phyloP scores from a whole-genome alignment of 1,284 basidiomycete species.

The Ustilago nuda region DNA sequence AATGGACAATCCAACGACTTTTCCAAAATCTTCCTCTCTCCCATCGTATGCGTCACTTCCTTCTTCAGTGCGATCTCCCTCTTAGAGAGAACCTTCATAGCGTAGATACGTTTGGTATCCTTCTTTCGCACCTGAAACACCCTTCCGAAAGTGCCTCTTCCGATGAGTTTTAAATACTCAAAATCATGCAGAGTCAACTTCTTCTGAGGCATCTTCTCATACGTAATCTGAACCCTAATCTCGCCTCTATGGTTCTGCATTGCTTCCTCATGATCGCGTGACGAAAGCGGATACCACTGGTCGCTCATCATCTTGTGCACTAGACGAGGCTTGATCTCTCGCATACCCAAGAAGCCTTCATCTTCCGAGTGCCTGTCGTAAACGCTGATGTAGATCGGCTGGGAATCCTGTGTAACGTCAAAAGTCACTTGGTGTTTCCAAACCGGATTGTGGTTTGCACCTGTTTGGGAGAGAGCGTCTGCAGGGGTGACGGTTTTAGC shows the following conservation, averaged over 20 bases:
- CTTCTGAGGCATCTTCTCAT: constrained; percentile 73
- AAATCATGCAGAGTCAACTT: constrained; percentile 77
- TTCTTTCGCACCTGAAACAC: constrained; percentile 98
- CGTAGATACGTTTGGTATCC: constrained; percentile 98
- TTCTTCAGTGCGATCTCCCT: constrained; percentile 99
- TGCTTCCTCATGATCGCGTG: constrained; percentile 56
- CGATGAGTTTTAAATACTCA: constrained; percentile 98
- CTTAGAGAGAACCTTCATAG: constrained; percentile 99
- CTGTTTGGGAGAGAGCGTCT: constrained; percentile 31
- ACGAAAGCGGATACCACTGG: constrained; percentile 90
- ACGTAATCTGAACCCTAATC: constrained; percentile 93
- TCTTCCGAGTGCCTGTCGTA: constrained; percentile 89
- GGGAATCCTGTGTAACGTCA: constrained; percentile 91
- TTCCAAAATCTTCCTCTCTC: constrained; percentile 98
- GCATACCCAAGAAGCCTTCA: constrained; percentile 87
- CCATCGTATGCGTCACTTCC: constrained; percentile 98
- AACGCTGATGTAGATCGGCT: constrained; percentile 87
- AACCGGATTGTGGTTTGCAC: constrained; percentile 83
- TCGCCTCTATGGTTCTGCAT: constrained; percentile 74
- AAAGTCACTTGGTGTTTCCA: constrained; percentile 97
- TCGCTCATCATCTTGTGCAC: constrained; percentile 93
- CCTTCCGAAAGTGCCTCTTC: constrained; percentile 93
- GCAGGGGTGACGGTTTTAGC: constrained; percentile 56
- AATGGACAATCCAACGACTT: constrained; percentile 94
- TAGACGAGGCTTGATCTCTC: constrained; percentile 90